Percentiles rank a stretch among this genome's conserved stretches.
phyloP scores from a whole-genome alignment of 139 green algal genomes.

The Closterium sp. region DNA sequence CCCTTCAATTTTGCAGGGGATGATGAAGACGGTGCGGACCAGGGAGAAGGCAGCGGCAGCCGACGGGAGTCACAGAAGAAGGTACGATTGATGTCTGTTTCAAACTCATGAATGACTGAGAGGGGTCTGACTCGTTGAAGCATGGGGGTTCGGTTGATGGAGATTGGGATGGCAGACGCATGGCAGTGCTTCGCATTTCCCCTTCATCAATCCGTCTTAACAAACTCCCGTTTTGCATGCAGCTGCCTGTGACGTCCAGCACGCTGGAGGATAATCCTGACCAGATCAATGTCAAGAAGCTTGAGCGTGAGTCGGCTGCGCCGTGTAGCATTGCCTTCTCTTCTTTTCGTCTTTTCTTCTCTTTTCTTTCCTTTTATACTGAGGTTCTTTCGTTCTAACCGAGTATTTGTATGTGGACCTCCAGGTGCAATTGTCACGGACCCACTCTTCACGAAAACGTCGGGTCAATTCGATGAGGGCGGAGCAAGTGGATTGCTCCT shows the following conservation, averaged over 20 bases:
- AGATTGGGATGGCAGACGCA: too few relatives aligned
- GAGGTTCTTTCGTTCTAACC: background rate
- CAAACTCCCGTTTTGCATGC: background rate
- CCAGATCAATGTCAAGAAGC: constrained; percentile 74
- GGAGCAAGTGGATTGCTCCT: constrained; percentile 71
- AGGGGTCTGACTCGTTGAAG: too few relatives aligned
- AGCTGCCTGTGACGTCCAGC: constrained; percentile 13
- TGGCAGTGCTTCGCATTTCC: too few relatives aligned
- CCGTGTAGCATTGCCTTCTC: too few relatives aligned
- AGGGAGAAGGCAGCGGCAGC: background rate
- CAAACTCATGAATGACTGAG: too few relatives aligned
- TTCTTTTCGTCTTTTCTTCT: too few relatives aligned
- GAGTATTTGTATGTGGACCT: background rate
- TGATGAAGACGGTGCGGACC: background rate
- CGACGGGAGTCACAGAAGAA: background rate
- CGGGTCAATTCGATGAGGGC: constrained; percentile 84
- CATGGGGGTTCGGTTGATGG: too few relatives aligned
- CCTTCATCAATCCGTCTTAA: background rate
- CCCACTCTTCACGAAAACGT: constrained; percentile 79
- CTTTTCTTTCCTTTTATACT: too few relatives aligned
- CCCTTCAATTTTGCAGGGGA: background rate
- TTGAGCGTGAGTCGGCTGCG: constrained; percentile 64
- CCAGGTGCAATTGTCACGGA: constrained; percentile 52
- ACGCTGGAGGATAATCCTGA: constrained; percentile 69
- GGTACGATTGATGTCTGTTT: background rate